Conservation (phyloP, 306 rosid species). For the Gillenia trifoliata region DNA sequence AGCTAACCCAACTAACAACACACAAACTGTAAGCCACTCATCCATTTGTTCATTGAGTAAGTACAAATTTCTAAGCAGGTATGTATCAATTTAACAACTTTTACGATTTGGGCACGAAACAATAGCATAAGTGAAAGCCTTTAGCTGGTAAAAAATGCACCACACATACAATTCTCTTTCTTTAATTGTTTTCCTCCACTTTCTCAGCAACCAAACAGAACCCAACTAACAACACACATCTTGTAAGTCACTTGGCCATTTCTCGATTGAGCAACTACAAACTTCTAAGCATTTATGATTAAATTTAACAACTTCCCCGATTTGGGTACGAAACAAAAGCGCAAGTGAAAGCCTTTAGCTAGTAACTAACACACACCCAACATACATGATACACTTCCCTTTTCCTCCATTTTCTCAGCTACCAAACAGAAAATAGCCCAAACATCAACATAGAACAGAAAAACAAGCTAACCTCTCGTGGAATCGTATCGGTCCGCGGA, state of each 20-base stretch:
- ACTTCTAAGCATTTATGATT: not conserved
- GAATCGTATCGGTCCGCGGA: constrained; percentile 63
- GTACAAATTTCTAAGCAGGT: not conserved
- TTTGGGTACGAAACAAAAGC: not conserved
- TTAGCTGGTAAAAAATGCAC: not conserved
- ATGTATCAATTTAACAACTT: not conserved
- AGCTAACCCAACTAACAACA: not conserved
- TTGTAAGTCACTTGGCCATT: not conserved
- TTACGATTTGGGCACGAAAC: not conserved
- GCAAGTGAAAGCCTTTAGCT: not conserved
- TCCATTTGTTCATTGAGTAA: not conserved
- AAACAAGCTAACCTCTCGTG: constrained; percentile 58
- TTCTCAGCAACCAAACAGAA: constrained; percentile 9
- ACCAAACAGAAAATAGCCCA: constrained; percentile 9
- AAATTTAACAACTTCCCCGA: not conserved
- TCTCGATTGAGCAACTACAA: not conserved
- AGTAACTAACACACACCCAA: not conserved
- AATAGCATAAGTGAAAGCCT: not conserved
- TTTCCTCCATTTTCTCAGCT: constrained; percentile 1
- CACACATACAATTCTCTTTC: not conserved
- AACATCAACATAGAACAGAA: not conserved
- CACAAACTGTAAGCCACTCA: not conserved
- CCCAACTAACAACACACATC: not conserved
- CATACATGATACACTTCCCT: not conserved
- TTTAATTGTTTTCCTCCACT: not conserved